A percentile compares a stretch with the other conserved stretches of the same genome.
Conservation (phyloP, 352 stramenopile genomes). For the Pythium rhizo-oryzae region DNA sequence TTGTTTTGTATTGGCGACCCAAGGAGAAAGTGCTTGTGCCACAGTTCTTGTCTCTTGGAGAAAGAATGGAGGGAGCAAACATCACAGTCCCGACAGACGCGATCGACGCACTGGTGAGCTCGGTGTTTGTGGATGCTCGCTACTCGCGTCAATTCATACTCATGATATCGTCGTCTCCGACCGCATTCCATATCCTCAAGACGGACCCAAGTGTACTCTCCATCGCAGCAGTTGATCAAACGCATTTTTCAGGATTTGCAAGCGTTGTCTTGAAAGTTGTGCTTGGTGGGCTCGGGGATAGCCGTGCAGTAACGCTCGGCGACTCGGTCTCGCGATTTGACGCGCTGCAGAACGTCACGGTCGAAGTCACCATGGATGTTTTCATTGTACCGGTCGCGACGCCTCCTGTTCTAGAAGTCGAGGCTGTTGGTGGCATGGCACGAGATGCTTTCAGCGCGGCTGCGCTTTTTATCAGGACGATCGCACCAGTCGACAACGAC, state of each 20-base stretch:
- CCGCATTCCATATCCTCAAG: slow-evolving; percentile 15
- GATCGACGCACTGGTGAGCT: slow-evolving; percentile 9
- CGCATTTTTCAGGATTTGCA: slow-evolving; percentile 35
- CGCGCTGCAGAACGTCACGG: slow-evolving; percentile 17
- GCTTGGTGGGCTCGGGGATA: slow-evolving; percentile 18
- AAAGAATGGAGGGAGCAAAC: slow-evolving; percentile 14
- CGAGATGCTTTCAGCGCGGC: not conserved
- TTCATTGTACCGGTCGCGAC: slow-evolving; percentile 25
- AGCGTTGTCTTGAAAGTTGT: slow-evolving; percentile 31
- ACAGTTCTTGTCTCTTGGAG: slow-evolving; percentile 7
- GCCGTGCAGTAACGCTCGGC: not conserved
- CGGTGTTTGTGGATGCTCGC: slow-evolving; percentile 13
- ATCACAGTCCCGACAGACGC: not conserved
- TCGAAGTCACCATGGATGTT: slow-evolving; percentile 16
- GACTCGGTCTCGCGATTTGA: slow-evolving; percentile 6
- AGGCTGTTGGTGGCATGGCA: not conserved
- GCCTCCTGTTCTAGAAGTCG: not conserved
- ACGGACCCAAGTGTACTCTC: not conserved
- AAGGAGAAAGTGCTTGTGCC: slow-evolving; percentile 17
- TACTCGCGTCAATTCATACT: slow-evolving; percentile 28
- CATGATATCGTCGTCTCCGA: slow-evolving; percentile 29
- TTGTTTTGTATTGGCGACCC: slow-evolving; percentile 24
- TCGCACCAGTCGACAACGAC: slow-evolving; percentile 14
- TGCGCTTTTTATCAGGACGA: not conserved
- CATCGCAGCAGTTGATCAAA: not conserved